A percentile compares a stretch with the other conserved stretches of the same genome.
Conservation (phyloP, 2,329 filamentous ascomycete genomes). For the Colletotrichum sansevieriae region DNA sequence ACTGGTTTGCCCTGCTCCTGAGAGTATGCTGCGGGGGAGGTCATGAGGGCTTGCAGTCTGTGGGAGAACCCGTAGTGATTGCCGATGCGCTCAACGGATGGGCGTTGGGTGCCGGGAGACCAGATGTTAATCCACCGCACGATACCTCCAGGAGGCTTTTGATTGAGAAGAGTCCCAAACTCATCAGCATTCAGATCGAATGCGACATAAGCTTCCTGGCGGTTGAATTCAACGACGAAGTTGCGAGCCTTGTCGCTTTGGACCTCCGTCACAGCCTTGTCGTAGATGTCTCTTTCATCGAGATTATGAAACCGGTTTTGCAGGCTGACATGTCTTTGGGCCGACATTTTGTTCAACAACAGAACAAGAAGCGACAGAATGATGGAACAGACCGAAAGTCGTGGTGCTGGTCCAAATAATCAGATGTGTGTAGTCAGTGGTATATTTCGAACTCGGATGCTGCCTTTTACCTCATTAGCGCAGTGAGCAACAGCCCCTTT, state of each 20-base stretch:
- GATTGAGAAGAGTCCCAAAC: conserved; percentile 54
- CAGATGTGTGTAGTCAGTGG: too few species aligned
- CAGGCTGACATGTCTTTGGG: conserved; percentile 11
- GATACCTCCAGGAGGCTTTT: conserved; percentile 43
- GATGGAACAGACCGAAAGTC: too few species aligned
- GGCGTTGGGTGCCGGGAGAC: conserved; percentile 72
- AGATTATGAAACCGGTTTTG: conserved; percentile 62
- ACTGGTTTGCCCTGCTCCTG: neutral
- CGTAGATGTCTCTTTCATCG: conserved; percentile 63
- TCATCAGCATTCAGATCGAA: conserved; percentile 63
- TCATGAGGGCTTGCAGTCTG: conserved; percentile 73
- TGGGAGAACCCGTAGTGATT: conserved; percentile 76
- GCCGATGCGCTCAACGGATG: conserved; percentile 67
- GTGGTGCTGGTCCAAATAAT: too few species aligned
- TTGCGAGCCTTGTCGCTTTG: conserved; percentile 61
- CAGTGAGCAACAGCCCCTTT: neutral
- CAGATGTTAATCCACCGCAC: conserved; percentile 84
- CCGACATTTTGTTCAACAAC: neutral
- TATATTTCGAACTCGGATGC: too few species aligned
- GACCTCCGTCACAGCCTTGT: conserved; percentile 56
- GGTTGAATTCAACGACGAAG: conserved; percentile 76
- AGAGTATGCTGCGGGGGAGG: conserved; percentile 53
- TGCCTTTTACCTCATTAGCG: neutral
- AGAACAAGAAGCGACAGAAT: too few species aligned
- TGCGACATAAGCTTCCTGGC: conserved; percentile 66